Evolutionary conservation across 176 grass and related monocot species (phyloP), one percentile per base, ranked within the genome.

Genomic region (Pontederia paniculata): DNA sequence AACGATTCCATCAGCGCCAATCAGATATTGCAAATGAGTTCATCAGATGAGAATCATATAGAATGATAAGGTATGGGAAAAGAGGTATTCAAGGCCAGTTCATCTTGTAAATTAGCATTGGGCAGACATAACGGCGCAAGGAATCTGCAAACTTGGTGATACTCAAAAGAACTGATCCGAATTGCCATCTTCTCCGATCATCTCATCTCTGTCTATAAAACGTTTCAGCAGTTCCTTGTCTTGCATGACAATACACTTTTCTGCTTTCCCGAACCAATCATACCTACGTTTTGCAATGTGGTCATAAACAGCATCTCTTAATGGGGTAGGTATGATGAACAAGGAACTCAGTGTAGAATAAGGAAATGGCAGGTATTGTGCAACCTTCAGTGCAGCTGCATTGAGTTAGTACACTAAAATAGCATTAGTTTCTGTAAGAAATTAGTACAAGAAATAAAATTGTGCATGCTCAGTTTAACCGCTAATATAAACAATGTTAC

Each of bases 351-450:
- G 41, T 18, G 51, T 64, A 1, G 82, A 86, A 71, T 96, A 89
- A n/a, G 90, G 90, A 57, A 83, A 88, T 50, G 90, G 90, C 64
- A 96, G 73, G 67, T 96, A 96, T 4, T 79, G 83, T 57, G 82
- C 90, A 45, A 96, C 76, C 70, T 78, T 96, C 20, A 89, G 63
- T 1, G 67, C 85, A 81, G 90, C 85, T 96, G 73, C 28, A 76
- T 19, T 25, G 16, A 57, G 53, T 50, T 67, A 54, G 12, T 57
- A n/a, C 9, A 17, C 58, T 52, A 41, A 3, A 61, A 46, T 28
- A 70, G 48, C 2, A 13, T 0, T 9, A 48, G 43, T 44, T 23
- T 2, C 28, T 5, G 28, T 0, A 37, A 37, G 28, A 37, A 37
- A 37, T 37, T 37, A 37, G 0, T 37, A 37, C 28, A 6, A 37